A percentile compares a stretch with the other conserved stretches of the same genome.
Conservation (phyloP, 208 protist genomes). For the Herpetomonas samuelpessoai region DNA sequence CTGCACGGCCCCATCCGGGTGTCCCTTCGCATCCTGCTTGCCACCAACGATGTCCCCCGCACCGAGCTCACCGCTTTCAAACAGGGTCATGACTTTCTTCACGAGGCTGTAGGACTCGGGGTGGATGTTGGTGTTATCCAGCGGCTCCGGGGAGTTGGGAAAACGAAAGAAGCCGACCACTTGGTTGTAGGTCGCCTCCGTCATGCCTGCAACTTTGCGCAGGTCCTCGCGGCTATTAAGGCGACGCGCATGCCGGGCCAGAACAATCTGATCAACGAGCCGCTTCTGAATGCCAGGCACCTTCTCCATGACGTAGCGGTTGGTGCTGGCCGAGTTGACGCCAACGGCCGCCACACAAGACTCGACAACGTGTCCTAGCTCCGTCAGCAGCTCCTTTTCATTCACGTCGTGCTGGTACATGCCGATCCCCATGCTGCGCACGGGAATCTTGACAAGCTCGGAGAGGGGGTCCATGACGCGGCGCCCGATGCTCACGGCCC, state of each 20-base stretch:
- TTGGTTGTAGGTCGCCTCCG: conserved; percentile 63
- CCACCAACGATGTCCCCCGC: neutral
- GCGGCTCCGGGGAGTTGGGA: conserved; percentile 77
- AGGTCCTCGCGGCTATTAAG: conserved; percentile 76
- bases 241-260: conserved; percentile 46
- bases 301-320: conserved; percentile 79
- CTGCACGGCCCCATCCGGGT: neutral
- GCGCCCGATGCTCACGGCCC: conserved; percentile 85
- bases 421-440: conserved; percentile 85
- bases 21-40: neutral
- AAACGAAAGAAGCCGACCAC: conserved; percentile 88
- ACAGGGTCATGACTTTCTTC: conserved; percentile 31
- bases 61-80: conserved; percentile 17
- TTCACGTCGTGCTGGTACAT: conserved; percentile 92
- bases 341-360: conserved; percentile 77
- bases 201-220: conserved; percentile 72
- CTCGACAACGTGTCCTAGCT: conserved; percentile 63
- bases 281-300: conserved; percentile 68
- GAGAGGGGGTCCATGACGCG: conserved; percentile 88
- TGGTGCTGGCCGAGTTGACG: conserved; percentile 70
- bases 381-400: conserved; percentile 47
- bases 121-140: conserved; percentile 84
- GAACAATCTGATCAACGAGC: conserved; percentile 78
- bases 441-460: conserved; percentile 89
- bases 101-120: conserved; percentile 78